Evolutionary conservation across 2,329 filamentous ascomycete genomes (phyloP), one percentile per base, ranked within the genome.

Genomic region (Truncatella angustata): DNA sequence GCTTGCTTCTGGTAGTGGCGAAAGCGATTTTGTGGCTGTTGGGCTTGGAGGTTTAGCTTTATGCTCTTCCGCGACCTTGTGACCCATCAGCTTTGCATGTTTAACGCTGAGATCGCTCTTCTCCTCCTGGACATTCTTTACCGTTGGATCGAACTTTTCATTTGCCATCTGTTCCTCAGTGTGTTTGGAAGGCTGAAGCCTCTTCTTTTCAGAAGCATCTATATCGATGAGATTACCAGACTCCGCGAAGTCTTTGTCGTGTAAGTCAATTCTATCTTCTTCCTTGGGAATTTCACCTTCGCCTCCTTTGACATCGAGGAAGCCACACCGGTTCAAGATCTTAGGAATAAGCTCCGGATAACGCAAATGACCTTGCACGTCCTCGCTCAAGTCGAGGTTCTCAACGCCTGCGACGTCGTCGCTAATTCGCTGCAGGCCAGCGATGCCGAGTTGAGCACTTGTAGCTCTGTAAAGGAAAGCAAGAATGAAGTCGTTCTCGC

Each of bases 391-490:
- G 52, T 83, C 68, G 14, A 82, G 60, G 55, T 82, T 82, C 55
- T 77, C 68, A 64, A 94, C 78, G 2, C 87, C 87, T 4, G 81
- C 78, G 14, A 92, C 82, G 7, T 78, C 80, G 52, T 84, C 71
- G 14, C 52, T 62, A 21, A 95, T 82, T 28, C 84, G 78, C 65
- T 96, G 88, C 1, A 97, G 73, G 0, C 92, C 93, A 0, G 91
- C 91, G 37, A 96, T 83, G 3, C 92, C 92, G 36, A 89, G 80
- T 57, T 94, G 87, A 24, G 96, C 81, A 53, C 86, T 91, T 36
- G 88, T 91, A 2, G 90, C 87, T 40, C 92, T 85, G 67, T 97
- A 96, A 16, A 96, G 75, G 65, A 96, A 93, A 1, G 85, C 91
- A 1, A 97, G 82, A 28, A 97, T 85, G 63, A 90, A 89, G 69